Conservation (phyloP, 1,284 basidiomycete species). For the Hypsizygus ulmarius region DNA sequence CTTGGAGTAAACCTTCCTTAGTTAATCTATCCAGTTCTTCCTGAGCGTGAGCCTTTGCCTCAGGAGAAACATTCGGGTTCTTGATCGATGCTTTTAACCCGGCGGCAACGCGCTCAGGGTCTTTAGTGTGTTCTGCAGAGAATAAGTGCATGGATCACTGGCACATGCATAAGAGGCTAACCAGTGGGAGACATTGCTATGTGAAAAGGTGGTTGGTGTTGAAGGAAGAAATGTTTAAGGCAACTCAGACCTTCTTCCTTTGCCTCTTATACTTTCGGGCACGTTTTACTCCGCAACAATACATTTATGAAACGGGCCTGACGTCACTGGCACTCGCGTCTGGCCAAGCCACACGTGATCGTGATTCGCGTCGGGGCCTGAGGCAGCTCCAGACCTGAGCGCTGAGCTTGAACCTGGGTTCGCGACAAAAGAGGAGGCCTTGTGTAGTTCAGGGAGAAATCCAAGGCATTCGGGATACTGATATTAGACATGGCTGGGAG, state of each 20-base stretch:
- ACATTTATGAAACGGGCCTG: background rate
- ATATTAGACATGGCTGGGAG: too few relatives aligned
- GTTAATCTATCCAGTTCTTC: constrained; percentile 27
- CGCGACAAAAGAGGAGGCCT: too few relatives aligned
- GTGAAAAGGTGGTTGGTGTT: background rate
- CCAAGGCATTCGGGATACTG: too few relatives aligned
- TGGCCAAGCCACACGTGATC: background rate
- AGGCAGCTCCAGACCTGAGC: background rate
- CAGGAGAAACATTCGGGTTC: constrained; percentile 41
- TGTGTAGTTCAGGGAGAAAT: too few relatives aligned
- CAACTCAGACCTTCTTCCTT: too few relatives aligned
- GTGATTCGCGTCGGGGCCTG: background rate
- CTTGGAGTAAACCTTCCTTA: background rate
- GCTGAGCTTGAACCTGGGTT: too few relatives aligned
- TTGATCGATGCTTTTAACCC: constrained; percentile 30
- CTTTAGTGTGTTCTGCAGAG: constrained; percentile 16
- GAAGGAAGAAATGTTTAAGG: background rate
- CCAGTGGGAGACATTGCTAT: constrained; percentile 14
- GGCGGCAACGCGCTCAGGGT: constrained; percentile 25
- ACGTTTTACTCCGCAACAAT: too few relatives aligned
- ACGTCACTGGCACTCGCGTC: background rate
- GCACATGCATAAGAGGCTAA: constrained; percentile 1
- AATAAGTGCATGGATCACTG: background rate
- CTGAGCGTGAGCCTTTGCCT: constrained; percentile 41
- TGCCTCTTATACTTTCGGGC: too few relatives aligned